Evolutionary conservation across 345 rosid species (phyloP).

Genomic region (Mercurialis annua): DNA sequence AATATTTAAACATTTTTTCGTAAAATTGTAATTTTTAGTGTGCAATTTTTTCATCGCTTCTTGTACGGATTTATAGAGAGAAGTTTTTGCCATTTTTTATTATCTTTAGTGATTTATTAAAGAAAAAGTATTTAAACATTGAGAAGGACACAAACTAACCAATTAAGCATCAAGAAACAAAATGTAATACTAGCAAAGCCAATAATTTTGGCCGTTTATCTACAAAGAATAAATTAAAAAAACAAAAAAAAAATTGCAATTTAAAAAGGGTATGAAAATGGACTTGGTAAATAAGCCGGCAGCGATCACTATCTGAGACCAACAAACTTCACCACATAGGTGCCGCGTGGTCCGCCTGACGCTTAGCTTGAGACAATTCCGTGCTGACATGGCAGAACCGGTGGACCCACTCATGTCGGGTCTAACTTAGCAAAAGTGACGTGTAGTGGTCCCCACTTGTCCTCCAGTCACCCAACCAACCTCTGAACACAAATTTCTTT

Average conservation of each 20-base stretch:
- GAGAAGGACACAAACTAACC: not conserved
- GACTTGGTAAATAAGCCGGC: slow-evolving; percentile 29
- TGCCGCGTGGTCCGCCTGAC: slow-evolving; percentile 48
- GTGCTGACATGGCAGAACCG: slow-evolving; percentile 51
- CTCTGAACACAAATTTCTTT: not conserved
- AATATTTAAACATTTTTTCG: no score
- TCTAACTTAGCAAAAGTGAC: slow-evolving; percentile 9
- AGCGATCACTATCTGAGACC: slow-evolving; percentile 31
- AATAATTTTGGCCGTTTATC: not conserved
- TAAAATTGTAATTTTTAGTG: no score
- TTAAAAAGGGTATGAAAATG: not conserved
- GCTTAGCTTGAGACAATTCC: slow-evolving; percentile 16
- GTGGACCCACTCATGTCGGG: slow-evolving; percentile 45
- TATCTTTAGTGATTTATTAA: no score
- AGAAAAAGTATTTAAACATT: not conserved
- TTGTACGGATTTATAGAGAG: no score
- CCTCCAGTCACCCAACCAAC: slow-evolving; percentile 6
- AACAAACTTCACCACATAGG: slow-evolving; percentile 25
- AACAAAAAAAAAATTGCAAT: not conserved
- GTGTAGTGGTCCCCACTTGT: slow-evolving; percentile 35
- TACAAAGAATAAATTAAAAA: not conserved
- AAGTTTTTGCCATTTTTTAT: no score
- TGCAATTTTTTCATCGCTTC: no score
- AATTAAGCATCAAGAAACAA: not conserved
- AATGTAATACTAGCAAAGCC: not conserved